phyloP scores from a whole-genome alignment of 495 filamentous ascomycete genomes.

The Penicillium manginii region DNA sequence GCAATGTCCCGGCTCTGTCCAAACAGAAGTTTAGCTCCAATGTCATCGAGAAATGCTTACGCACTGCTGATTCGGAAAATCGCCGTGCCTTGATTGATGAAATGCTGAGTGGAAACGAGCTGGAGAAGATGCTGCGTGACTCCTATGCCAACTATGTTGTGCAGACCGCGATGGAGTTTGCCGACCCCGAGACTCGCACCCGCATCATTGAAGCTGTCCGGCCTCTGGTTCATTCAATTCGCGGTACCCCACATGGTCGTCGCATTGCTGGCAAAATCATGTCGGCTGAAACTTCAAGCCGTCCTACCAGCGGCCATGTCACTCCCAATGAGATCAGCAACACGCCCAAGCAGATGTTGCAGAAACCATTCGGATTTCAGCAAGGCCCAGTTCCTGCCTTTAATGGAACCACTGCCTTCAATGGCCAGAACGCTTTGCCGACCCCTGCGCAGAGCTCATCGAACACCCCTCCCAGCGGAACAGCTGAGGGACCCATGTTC shows the following conservation, averaged over 20 bases:
- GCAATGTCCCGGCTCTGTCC: constrained; percentile 74
- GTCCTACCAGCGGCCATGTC: constrained; percentile 37
- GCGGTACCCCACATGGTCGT: constrained; percentile 88
- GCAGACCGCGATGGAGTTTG: constrained; percentile 91
- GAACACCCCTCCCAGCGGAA: constrained; percentile 36
- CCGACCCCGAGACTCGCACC: constrained; percentile 68
- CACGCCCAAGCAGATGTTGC: constrained; percentile 35
- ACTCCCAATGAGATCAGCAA: constrained; percentile 44
- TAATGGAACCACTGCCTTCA: constrained; percentile 31
- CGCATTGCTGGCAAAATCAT: constrained; percentile 86
- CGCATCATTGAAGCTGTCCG: constrained; percentile 81
- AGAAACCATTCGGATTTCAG: constrained; percentile 9
- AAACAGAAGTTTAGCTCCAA: constrained; percentile 99
- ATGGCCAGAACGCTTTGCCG: constrained; percentile 31
- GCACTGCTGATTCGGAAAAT: constrained; percentile 68
- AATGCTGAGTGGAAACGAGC: constrained; percentile 72
- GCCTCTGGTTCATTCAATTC: constrained; percentile 78
- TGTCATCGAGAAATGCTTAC: constrained; percentile 96
- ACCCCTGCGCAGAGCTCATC: constrained; percentile 35
- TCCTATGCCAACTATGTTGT: constrained; percentile 96
- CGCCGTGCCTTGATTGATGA: constrained; percentile 84
- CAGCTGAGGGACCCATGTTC: constrained; percentile 36
- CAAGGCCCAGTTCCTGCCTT: constrained; percentile 21
- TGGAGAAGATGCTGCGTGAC: constrained; percentile 86
- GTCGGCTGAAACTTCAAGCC: constrained; percentile 40